These are phyloP conservation scores for Talaromyces sp. DNA, from an alignment of 2,329 filamentous ascomycete species.

Conservation along the genomic window DNA sequence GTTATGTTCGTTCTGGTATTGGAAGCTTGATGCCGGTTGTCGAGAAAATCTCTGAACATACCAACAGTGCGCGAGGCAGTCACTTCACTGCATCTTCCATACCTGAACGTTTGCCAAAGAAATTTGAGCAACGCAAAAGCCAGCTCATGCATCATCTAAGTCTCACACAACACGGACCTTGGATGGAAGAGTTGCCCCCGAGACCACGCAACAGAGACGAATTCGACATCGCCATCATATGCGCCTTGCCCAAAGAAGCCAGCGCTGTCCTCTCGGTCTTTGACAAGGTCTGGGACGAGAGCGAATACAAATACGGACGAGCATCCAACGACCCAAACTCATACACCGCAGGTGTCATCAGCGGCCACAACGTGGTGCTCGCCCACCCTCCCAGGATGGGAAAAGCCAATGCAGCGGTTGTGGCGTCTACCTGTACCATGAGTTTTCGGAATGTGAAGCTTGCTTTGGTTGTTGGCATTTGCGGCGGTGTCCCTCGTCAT, in stretches of 20 bases:
- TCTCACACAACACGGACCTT: not conserved
- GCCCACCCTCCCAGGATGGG: slow-evolving; percentile 2
- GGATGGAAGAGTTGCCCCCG: not conserved
- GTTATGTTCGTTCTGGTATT: too few species aligned
- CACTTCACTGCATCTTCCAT: too few species aligned
- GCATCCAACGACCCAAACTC: not conserved
- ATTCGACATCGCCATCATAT: slow-evolving; percentile 3
- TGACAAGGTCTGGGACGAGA: not conserved
- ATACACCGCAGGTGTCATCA: slow-evolving; percentile 2
- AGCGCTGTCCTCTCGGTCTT: not conserved
- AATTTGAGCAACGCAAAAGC: not conserved
- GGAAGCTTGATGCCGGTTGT: too few species aligned
- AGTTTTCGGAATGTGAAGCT: slow-evolving; percentile 31
- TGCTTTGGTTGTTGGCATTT: slow-evolving; percentile 35
- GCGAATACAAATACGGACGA: not conserved
- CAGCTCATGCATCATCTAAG: not conserved
- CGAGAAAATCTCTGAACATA: too few species aligned
- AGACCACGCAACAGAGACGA: not conserved
- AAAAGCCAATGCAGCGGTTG: slow-evolving; percentile 1
- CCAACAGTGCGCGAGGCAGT: too few species aligned
- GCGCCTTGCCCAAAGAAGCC: not conserved
- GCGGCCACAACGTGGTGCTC: not conserved
- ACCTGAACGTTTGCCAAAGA: too few species aligned
- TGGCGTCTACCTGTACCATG: slow-evolving; percentile 20
- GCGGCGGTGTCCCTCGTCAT: slow-evolving; percentile 30